phyloP scores from a whole-genome alignment of 805 yeast genomes.

The Blastobotrys terrestris region DNA sequence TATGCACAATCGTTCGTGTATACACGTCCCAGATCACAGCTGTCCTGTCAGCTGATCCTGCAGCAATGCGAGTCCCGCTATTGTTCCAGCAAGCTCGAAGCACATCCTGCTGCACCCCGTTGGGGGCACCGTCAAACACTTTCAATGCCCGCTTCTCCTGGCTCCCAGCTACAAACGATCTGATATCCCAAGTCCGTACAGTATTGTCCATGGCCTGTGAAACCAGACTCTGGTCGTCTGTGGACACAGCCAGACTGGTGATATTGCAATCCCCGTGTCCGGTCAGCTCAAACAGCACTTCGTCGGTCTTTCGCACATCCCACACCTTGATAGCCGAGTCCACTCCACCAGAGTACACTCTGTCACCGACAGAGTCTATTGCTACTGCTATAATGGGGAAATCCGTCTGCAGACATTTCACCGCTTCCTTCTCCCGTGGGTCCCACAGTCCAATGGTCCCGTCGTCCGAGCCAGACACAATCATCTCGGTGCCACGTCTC shows the following conservation, averaged over 20 bases:
- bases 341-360: constrained; percentile 56
- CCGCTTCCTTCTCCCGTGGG: constrained; percentile 43
- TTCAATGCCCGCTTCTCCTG: constrained; percentile 24
- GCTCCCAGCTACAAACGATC: constrained; percentile 36
- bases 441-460: constrained; percentile 63
- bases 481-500: constrained; percentile 28
- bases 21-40: constrained; percentile 56
- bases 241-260: constrained; percentile 47
- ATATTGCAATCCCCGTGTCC: constrained; percentile 44
- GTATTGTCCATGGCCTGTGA: constrained; percentile 54
- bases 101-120: constrained; percentile 44
- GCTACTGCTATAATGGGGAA: constrained; percentile 57
- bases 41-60: constrained; percentile 61
- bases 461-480: constrained; percentile 61
- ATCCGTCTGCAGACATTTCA: constrained; percentile 34
- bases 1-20: constrained; percentile 41
- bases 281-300: constrained; percentile 42
- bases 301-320: constrained; percentile 44
- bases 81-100: constrained; percentile 42
- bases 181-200: constrained; percentile 52
- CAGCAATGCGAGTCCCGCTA: constrained; percentile 36
- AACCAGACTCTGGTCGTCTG: constrained; percentile 41
- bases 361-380: constrained; percentile 35
- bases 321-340: constrained; percentile 58
- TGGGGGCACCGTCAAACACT: constrained; percentile 52